phyloP scores from a whole-genome alignment of 179 eudicot genomes.

The Vitellaria paradoxa region DNA sequence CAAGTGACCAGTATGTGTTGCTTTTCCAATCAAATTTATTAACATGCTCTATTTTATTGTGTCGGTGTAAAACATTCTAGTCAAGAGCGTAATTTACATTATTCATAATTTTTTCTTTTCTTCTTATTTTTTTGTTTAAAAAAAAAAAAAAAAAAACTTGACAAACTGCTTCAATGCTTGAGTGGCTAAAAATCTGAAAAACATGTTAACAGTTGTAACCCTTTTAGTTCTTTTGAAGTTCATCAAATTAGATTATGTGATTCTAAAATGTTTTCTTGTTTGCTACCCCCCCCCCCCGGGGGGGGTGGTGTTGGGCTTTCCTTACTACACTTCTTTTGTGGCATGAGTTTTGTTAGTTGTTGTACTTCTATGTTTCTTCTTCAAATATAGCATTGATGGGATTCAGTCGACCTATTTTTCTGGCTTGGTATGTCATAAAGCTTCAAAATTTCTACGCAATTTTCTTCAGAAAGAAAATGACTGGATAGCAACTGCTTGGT shows the following conservation, averaged over 20 bases:
- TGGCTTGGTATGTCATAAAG: background rate
- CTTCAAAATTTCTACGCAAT: background rate
- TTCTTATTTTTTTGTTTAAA: too few relatives aligned
- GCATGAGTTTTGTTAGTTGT: background rate
- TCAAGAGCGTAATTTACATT: background rate
- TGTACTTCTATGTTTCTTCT: background rate
- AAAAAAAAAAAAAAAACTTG: too few relatives aligned
- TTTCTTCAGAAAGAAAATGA: background rate
- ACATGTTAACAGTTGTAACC: background rate
- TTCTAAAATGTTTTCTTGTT: constrained; percentile 5
- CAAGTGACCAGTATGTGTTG: background rate
- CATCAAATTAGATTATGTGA: background rate
- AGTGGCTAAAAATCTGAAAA: background rate
- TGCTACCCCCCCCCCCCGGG: background rate
- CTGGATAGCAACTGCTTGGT: background rate
- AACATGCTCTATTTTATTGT: background rate
- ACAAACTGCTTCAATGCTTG: background rate
- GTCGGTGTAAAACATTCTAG: background rate
- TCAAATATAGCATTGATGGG: background rate
- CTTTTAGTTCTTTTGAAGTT: background rate
- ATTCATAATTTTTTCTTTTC: too few relatives aligned
- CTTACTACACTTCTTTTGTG: background rate
- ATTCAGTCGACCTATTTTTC: background rate
- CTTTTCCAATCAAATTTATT: background rate
- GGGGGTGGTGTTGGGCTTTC: background rate